phyloP scores from a whole-genome alignment of 83 land plant genomes.

The Picea abies region DNA sequence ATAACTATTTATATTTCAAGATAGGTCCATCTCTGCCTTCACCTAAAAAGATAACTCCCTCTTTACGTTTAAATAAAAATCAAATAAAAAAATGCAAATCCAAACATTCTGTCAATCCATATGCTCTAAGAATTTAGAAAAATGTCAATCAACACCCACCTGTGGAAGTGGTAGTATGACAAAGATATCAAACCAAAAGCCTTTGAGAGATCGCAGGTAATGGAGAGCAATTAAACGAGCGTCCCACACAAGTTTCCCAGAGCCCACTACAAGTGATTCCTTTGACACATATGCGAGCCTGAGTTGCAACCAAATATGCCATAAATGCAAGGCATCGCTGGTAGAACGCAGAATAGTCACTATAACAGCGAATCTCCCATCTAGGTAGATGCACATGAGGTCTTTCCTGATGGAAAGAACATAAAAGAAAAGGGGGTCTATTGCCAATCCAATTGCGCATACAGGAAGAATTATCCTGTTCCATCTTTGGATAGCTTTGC shows the following conservation, averaged over 20 bases:
- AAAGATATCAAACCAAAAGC: conserved; percentile 78
- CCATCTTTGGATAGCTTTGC: conserved; percentile 61
- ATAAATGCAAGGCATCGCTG: conserved; percentile 64
- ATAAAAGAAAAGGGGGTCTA: conserved; percentile 90
- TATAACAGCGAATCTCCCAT: conserved; percentile 61
- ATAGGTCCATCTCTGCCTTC: too few species aligned
- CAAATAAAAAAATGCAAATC: background rate
- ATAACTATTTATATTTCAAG: too few species aligned
- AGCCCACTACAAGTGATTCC: conserved; percentile 88
- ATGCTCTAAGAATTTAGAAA: background rate
- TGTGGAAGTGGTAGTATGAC: conserved; percentile 90
- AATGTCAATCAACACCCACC: conserved; percentile 40
- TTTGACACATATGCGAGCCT: conserved; percentile 86
- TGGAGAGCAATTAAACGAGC: conserved; percentile 66
- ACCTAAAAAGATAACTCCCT: too few species aligned
- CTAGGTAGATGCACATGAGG: conserved; percentile 68
- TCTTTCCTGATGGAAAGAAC: conserved; percentile 55
- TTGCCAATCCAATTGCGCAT: conserved; percentile 66
- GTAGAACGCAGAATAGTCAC: conserved; percentile 64
- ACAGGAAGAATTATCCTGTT: conserved; percentile 78
- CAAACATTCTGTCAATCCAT: background rate
- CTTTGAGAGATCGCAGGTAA: conserved; percentile 62
- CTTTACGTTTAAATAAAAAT: too few species aligned
- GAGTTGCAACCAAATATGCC: conserved; percentile 87
- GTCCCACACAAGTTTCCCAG: conserved; percentile 97